Evolutionary conservation across 805 yeast species (phyloP).

Genomic region (Metschnikowia matae): DNA sequence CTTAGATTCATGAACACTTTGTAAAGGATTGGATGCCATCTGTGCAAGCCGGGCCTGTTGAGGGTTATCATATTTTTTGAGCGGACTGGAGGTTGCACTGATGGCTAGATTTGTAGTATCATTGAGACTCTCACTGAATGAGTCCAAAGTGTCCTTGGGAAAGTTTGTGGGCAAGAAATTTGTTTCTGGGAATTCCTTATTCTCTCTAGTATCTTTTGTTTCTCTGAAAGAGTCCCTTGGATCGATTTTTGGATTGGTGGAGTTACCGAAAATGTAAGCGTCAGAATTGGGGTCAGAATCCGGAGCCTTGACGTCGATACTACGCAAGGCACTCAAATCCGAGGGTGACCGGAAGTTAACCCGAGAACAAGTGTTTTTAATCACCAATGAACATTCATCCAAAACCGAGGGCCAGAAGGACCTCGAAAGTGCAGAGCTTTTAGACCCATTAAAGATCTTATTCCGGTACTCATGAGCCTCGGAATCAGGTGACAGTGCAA

Average conservation of each 20-base stretch:
- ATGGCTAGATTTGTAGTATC: slow-evolving; percentile 13
- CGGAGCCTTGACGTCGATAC: slow-evolving; percentile 10
- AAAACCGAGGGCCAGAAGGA: slow-evolving; percentile 52
- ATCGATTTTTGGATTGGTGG: slow-evolving; percentile 12
- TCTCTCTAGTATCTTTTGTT: neutral
- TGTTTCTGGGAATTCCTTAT: neutral
- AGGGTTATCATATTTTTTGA: slow-evolving; percentile 5
- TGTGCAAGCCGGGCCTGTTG: neutral
- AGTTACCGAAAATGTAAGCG: slow-evolving; percentile 34
- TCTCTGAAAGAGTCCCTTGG: neutral
- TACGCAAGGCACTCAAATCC: slow-evolving; percentile 28
- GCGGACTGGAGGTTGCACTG: slow-evolving; percentile 14
- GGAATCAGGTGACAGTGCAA: slow-evolving; percentile 44
- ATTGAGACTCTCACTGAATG: neutral
- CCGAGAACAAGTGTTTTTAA: slow-evolving; percentile 45
- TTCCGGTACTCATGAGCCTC: slow-evolving; percentile 44
- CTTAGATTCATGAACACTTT: neutral
- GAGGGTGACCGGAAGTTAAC: slow-evolving; percentile 31
- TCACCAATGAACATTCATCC: slow-evolving; percentile 55
- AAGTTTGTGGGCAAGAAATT: no score
- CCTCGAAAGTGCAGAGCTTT: slow-evolving; percentile 16
- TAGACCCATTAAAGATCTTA: slow-evolving; percentile 49
- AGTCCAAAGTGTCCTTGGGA: neutral
- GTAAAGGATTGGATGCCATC: neutral
- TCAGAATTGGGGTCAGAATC: slow-evolving; percentile 9